Conservation (phyloP, 2,329 filamentous ascomycete genomes). For the Aureobasidium sp. region DNA sequence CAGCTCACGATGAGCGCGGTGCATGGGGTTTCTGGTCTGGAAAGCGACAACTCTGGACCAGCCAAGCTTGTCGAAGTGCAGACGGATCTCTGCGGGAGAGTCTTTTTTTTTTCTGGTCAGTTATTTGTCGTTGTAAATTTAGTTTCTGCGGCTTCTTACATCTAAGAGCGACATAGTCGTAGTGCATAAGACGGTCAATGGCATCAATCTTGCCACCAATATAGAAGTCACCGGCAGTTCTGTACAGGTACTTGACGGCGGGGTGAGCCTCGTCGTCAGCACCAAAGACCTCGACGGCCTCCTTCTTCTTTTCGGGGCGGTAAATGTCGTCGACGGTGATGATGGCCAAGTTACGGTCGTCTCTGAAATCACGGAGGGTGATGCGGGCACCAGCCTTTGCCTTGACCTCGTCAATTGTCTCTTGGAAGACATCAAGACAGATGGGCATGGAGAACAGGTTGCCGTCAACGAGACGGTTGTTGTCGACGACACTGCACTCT, state of each 20-base stretch:
- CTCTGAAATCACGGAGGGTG: slow-evolving; percentile 87
- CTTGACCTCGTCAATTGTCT: slow-evolving; percentile 63
- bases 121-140: background rate
- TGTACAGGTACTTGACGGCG: slow-evolving; percentile 81
- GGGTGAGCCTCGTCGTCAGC: slow-evolving; percentile 75
- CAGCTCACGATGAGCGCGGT: slow-evolving; percentile 94
- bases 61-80: slow-evolving; percentile 98
- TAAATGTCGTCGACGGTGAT: slow-evolving; percentile 94
- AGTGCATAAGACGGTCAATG: slow-evolving; percentile 91
- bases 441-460: slow-evolving; percentile 96
- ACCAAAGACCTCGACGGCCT: slow-evolving; percentile 91
- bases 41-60: slow-evolving; percentile 97
- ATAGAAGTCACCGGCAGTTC: slow-evolving; percentile 77
- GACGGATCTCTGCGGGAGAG: slow-evolving; percentile 86
- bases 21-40: slow-evolving; percentile 99
- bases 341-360: slow-evolving; percentile 93
- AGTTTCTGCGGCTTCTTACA: slow-evolving; percentile 44
- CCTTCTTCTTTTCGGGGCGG: slow-evolving; percentile 83
- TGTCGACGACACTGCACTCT: slow-evolving; percentile 65
- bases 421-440: slow-evolving; percentile 73
- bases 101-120: slow-evolving; percentile 46
- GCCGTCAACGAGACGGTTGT: slow-evolving; percentile 79
- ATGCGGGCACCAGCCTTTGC: slow-evolving; percentile 75
- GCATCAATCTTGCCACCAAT: slow-evolving; percentile 94
- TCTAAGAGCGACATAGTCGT: slow-evolving; percentile 94